Evolutionary conservation across 2,329 filamentous ascomycete genomes (phyloP).

Genomic region (Xylaria sp.): DNA sequence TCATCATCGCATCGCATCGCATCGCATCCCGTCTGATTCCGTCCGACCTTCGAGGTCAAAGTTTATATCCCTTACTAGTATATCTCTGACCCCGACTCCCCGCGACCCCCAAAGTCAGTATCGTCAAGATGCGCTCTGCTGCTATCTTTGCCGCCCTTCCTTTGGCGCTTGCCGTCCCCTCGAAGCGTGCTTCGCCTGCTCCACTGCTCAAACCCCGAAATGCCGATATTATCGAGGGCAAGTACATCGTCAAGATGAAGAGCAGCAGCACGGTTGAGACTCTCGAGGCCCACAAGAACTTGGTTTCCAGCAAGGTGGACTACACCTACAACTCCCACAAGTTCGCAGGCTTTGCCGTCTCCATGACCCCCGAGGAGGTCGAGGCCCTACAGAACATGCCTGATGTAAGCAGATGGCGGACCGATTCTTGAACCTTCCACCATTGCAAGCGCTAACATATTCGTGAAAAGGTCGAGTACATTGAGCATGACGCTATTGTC

Average conservation of each 20-base stretch:
- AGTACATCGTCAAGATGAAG: conserved; percentile 61
- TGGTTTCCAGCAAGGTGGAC: conserved; percentile 49
- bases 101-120: neutral
- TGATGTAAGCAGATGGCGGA: conserved; percentile 50
- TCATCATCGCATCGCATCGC: conserved; percentile 37
- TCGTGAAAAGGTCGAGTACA: conserved; percentile 48
- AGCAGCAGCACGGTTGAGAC: conserved; percentile 45
- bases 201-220: conserved; percentile 47
- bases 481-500: conserved; percentile 50
- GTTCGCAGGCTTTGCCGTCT: conserved; percentile 57
- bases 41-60: conserved; percentile 24
- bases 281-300: conserved; percentile 49
- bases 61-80: conserved; percentile 26
- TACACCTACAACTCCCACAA: conserved; percentile 48
- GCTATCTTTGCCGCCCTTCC: conserved; percentile 46
- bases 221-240: conserved; percentile 49
- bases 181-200: conserved; percentile 46
- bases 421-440: neutral
- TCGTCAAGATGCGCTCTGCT: conserved; percentile 47
- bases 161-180: conserved; percentile 48
- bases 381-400: conserved; percentile 53
- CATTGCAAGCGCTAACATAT: conserved; percentile 18
- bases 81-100: conserved; percentile 13
- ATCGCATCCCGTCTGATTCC: conserved; percentile 9
- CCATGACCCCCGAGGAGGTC: conserved; percentile 57